These are phyloP conservation scores for Microbotryum intermedium DNA, from an alignment of 1,284 basidiomycete genomes.

Conservation along the genomic window DNA sequence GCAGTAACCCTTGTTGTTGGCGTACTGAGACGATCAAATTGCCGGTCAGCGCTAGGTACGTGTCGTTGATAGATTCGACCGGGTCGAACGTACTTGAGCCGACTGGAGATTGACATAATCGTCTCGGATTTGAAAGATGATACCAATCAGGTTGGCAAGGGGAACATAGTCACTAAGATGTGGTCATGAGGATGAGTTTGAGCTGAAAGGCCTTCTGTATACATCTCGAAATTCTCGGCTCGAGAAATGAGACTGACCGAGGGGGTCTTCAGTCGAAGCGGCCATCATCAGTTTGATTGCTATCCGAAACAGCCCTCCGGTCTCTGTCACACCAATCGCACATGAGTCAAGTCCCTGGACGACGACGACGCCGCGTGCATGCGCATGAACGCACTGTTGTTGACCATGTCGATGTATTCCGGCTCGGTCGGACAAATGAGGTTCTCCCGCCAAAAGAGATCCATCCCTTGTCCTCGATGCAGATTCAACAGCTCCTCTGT, in stretches of 20 bases:
- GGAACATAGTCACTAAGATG: slow-evolving; percentile 73
- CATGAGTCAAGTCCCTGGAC: not conserved
- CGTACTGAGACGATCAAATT: slow-evolving; percentile 51
- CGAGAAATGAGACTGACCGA: not conserved
- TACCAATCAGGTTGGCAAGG: slow-evolving; percentile 84
- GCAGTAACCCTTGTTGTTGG: slow-evolving; percentile 84
- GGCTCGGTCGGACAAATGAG: slow-evolving; percentile 87
- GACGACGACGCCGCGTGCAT: not conserved
- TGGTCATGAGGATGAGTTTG: slow-evolving; percentile 4
- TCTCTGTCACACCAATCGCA: slow-evolving; percentile 53
- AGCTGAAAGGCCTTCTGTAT: accelerated
- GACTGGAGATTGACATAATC: slow-evolving; percentile 95
- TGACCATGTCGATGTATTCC: slow-evolving; percentile 92
- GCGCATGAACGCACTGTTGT: slow-evolving; percentile 63
- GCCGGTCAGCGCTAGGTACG: not conserved
- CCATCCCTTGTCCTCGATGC: slow-evolving; percentile 91
- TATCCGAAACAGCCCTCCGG: slow-evolving; percentile 85
- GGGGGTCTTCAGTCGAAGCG: slow-evolving; percentile 46
- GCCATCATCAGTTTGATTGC: slow-evolving; percentile 97
- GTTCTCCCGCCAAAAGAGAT: slow-evolving; percentile 88
- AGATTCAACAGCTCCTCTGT: slow-evolving; percentile 77
- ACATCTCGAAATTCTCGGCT: too few relatives aligned
- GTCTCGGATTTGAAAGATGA: slow-evolving; percentile 93
- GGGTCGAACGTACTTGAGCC: slow-evolving; percentile 51
- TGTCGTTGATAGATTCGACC: not conserved